Conservation (phyloP, 2,329 filamentous ascomycete species). For the Harringtonia lauricola region DNA sequence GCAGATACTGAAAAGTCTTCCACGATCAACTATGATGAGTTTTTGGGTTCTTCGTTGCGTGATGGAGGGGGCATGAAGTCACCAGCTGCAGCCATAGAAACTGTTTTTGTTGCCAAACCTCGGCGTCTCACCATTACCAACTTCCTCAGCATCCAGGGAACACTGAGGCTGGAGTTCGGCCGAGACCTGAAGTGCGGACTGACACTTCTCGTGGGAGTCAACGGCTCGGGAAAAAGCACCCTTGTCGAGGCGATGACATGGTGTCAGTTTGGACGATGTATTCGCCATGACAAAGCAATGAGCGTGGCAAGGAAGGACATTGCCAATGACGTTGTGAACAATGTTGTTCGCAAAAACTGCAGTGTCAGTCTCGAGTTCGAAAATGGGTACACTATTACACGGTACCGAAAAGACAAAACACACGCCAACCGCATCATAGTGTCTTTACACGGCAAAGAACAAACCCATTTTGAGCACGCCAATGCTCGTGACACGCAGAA, state of each 20-base stretch:
- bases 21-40: neutral
- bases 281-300: slow-evolving; percentile 18
- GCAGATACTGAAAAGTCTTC: neutral
- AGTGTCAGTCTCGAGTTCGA: slow-evolving; percentile 18
- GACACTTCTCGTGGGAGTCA: slow-evolving; percentile 18
- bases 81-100: too few species aligned
- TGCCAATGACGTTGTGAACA: slow-evolving; percentile 21
- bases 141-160: slow-evolving; percentile 20
- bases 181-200: slow-evolving; percentile 15
- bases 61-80: too few species aligned
- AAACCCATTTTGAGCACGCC: slow-evolving; percentile 17
- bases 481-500: slow-evolving; percentile 15
- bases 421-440: slow-evolving; percentile 18
- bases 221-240: slow-evolving; percentile 22
- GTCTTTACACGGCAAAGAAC: slow-evolving; percentile 15
- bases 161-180: slow-evolving; percentile 17
- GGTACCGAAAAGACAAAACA: slow-evolving; percentile 18
- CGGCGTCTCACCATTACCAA: slow-evolving; percentile 19
- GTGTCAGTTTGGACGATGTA: slow-evolving; percentile 22
- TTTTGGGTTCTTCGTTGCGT: too few species aligned
- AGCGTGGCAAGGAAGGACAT: too few species aligned
- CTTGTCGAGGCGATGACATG: slow-evolving; percentile 22
- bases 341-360: slow-evolving; percentile 17
- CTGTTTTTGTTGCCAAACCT: slow-evolving; percentile 17
- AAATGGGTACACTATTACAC: slow-evolving; percentile 20